Base-by-base conservation (phyloP, 73 alveolate genomes). In the Tetrahymena thermophila region DNA sequence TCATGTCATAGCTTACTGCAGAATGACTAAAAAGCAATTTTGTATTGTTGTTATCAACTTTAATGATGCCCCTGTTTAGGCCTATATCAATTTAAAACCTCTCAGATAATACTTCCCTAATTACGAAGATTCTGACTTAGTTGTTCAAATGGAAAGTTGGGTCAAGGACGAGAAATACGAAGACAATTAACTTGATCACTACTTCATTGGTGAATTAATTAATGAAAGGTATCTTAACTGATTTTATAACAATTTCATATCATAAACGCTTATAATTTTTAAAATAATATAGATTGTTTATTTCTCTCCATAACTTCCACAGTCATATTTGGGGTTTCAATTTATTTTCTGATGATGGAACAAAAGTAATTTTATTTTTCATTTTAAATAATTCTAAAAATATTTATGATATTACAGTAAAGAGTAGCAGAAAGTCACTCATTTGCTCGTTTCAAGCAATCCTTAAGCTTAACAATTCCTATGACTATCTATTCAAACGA, bases 21-120 rank as follows among this genome's bases (percentile, higher is more conserved):
- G 99, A 93, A 96, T 97, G 96, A 96, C 98, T 8, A 98, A 96
- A 34, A 96, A 96, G 71, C 99, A 99, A 97, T 98, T 98, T 94
- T 99, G 99, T 11, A 96, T 99, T 16, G 97, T 99, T 31, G 97
- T 98, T 23, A 98, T 98, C 16, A 99, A 99, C 95, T 97, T 99
- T 25, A 97, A 96, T 93, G 99, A 98, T 93, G 96, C 98, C 85
- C 99, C 94, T 56, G 97, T 96, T 25, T 97, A 94, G 85, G 97
- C 98, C 94, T 96, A 94, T 93, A 95, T 98, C 83, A 99, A 99
- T 94, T 97, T 98, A 50, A 95, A 97, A 10, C 56, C 96, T 85
- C 96, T 99, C 10, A 85, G 85, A 89, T 83, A 97, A 94, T 85
- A 97, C 93, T 96, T 97, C 95, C 94, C 96, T 85, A 93, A 97